Base-by-base conservation (phyloP, 2,329 filamentous ascomycete genomes). In the Ophiostoma triangulosporum region DNA sequence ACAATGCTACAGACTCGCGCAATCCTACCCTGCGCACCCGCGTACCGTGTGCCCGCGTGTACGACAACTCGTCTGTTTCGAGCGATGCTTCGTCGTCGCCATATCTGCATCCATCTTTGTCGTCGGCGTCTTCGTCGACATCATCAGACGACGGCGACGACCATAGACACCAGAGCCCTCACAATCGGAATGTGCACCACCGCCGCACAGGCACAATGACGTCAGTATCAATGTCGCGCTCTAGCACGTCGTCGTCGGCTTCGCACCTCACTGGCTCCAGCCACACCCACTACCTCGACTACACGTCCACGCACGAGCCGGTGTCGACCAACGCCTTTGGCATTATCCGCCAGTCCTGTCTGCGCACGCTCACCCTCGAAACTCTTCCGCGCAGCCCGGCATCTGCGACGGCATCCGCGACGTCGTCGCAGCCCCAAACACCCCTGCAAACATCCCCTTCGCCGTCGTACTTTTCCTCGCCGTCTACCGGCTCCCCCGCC, bases 301-400 rank as follows among this genome's bases (percentile, higher is more conserved):
- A 84, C 62, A 84, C 80, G 4, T 84, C 81, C 1, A 83, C 80
- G 4, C 80, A 84, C 62, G 81, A 84, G 57, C 80, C 81, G 3
- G 69, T 80, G 4, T 69, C 75, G 1, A 71, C 79, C 14, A 70
- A 72, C n/a, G 82, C 80, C 7, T 85, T 83, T 66, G 80, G 79
- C n/a, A 75, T 81, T 38, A 73, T 85, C 50, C 78, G 81, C 49
- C 78, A 80, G 48, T 82, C 80, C 0, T 85, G 81, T 59, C 68
- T 85, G 46, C 76, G 81, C 32, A 83, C 81, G 0, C 71, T 85
- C 9, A 84, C 80, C 2, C 79, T 82, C 58, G 81, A 85, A 62
- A 83, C 79, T 0, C 71, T 84, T 0, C 81, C 81, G 0, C 77
- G 78, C 9, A 69, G 75, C 26, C 73, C 76, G 2, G 63, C 62